Conservation (phyloP, 139 green algal species). For the Chlorella sp. region DNA sequence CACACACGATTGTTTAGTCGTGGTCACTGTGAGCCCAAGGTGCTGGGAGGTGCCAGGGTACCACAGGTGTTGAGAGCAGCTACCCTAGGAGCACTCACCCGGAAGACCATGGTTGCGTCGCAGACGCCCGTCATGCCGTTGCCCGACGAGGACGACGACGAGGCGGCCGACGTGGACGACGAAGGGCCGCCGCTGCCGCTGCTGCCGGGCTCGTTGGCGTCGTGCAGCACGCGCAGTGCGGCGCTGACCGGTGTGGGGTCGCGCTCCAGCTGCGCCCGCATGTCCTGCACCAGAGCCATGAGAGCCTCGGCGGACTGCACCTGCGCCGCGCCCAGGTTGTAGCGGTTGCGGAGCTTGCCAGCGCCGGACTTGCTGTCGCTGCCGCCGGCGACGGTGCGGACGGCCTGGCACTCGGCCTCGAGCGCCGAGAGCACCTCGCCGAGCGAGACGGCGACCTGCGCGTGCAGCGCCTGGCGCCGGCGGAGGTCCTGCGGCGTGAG, state of each 20-base stretch:
- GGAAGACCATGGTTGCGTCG: not conserved
- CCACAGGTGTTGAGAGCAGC: too few relatives aligned
- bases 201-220: not conserved
- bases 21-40: too few relatives aligned
- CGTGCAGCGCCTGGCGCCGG: not conserved
- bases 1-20: too few relatives aligned
- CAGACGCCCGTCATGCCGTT: not conserved
- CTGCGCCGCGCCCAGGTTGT: not conserved
- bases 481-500: not conserved
- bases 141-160: not conserved
- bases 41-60: too few relatives aligned
- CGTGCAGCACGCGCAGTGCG: not conserved
- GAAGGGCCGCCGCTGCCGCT: not conserved
- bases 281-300: not conserved
- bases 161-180: not conserved
- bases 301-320: not conserved
- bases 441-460: not conserved
- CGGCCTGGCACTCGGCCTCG: not conserved
- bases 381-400: not conserved
- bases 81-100: too few relatives aligned
- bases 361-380: not conserved
- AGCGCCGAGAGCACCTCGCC: not conserved
- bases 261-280: conserved; percentile 1
- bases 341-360: not conserved
- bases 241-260: not conserved